Percentiles rank a stretch among this genome's conserved stretches.
These are phyloP conservation scores for Rutstroemia sydowiana DNA, from an alignment of 2,329 filamentous ascomycete genomes.

Conservation along the genomic window DNA sequence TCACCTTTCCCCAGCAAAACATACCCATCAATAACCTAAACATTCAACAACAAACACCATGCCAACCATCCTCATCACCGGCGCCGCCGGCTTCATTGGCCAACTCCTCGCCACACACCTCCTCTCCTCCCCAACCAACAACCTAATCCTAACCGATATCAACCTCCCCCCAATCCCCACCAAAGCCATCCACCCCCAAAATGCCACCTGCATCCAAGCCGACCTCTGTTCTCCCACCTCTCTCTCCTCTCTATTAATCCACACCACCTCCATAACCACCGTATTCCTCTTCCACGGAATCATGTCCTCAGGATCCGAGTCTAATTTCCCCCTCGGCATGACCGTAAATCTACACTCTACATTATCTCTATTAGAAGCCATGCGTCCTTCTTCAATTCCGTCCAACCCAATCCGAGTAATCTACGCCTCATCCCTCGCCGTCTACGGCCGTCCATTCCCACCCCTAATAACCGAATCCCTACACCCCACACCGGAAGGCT, in stretches of 20 bases:
- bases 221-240: constrained; percentile 31
- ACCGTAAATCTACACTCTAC: constrained; percentile 53
- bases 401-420: constrained; percentile 44
- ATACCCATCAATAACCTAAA: no score
- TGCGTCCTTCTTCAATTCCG: constrained; percentile 29
- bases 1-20: no score
- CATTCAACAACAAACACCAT: not conserved
- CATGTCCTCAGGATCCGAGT: constrained; percentile 56
- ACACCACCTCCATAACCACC: constrained; percentile 33
- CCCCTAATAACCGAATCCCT: constrained; percentile 37
- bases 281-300: constrained; percentile 57
- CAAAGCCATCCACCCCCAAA: constrained; percentile 24
- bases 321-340: constrained; percentile 46
- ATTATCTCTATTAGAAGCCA: constrained; percentile 43
- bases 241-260: constrained; percentile 24
- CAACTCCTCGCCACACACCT: constrained; percentile 52
- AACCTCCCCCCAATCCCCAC: constrained; percentile 43
- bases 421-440: constrained; percentile 52
- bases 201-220: constrained; percentile 25
- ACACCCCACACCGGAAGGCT: constrained; percentile 46
- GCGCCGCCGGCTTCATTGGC: constrained; percentile 57
- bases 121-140: constrained; percentile 34
- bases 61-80: constrained; percentile 51
- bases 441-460: constrained; percentile 49
- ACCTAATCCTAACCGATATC: constrained; percentile 50